Evolutionary conservation across 495 filamentous ascomycete species (phyloP), one percentile per base, ranked within the genome.

Genomic region (Penicillium fimorum): DNA sequence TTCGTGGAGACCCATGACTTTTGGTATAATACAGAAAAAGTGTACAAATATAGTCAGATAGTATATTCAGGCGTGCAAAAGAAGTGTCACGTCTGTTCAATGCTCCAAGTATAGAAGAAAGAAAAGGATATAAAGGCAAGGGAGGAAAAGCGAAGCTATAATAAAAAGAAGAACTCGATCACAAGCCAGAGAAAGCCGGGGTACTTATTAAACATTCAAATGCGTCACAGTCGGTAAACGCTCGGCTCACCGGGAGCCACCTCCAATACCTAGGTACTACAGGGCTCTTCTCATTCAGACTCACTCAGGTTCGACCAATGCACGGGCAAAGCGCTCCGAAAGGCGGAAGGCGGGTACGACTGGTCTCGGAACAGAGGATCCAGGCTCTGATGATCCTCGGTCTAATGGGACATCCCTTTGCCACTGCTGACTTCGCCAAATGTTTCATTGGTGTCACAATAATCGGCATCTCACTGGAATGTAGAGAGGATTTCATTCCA

Each of bases 1-100:
- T 59, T 88, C 83, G 61, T 88, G 73, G 25, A 69, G 70, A 70
- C 75, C 74, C 76, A 81, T 82, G 56, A 12, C 37, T 61, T 61
- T 64, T 57, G 49, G 43, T 48, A 57, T 44, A 43, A 47, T 47
- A 65, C 38, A 57, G 17, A 24, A 38, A 29, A 45, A 48, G 18
- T 29, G 44, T 15, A 47, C 40, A 42, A 47, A 56, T 60, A 48
- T 53, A 63, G 47, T 50, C 42, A 40, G 46, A n/a, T 57, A 50
- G 22, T 59, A 57, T 63, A 58, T 55, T 56, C 38, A 55, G 10
- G 5, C 33, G 38, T 44, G 37, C 25, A 41, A 10, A 41, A 10
- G n/a, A 24, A 37, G 32, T 37, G 32, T 49, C 50, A 41, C 49
- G 35, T 35, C 22, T 22, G 11, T 18, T 52, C 37, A 30, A 32